Percentiles rank a stretch among this genome's conserved stretches.
Conservation (phyloP, 306 rosid species). For the Vigna unguiculata region DNA sequence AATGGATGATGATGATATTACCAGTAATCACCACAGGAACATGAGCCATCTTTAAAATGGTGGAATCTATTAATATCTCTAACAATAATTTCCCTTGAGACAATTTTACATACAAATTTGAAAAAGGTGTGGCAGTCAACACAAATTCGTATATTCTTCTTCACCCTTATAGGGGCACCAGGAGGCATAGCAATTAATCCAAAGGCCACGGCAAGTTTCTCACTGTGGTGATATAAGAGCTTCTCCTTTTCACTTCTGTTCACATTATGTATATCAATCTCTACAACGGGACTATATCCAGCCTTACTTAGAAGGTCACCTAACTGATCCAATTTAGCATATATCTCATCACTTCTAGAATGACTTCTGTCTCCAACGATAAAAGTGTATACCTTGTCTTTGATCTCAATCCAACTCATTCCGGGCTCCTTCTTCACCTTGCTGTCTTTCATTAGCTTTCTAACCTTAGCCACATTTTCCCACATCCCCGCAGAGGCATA, state of each 20-base stretch:
- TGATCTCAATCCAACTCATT: slow-evolving; percentile 91
- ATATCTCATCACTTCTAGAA: slow-evolving; percentile 73
- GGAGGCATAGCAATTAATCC: slow-evolving; percentile 78
- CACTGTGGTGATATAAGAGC: slow-evolving; percentile 77
- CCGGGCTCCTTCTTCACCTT: slow-evolving; percentile 95
- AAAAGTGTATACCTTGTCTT: slow-evolving; percentile 76
- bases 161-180: slow-evolving; percentile 78
- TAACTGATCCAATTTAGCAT: slow-evolving; percentile 75
- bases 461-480: slow-evolving; percentile 76
- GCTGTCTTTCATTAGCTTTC: slow-evolving; percentile 76
- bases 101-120: slow-evolving; percentile 70
- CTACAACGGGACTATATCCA: slow-evolving; percentile 80
- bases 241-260: slow-evolving; percentile 68
- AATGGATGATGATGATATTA: slow-evolving; percentile 46
- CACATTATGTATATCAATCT: slow-evolving; percentile 84
- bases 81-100: slow-evolving; percentile 75
- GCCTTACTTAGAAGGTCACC: slow-evolving; percentile 64
- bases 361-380: slow-evolving; percentile 85
- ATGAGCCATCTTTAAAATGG: slow-evolving; percentile 82
- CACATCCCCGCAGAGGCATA: slow-evolving; percentile 88
- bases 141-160: slow-evolving; percentile 87
- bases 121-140: slow-evolving; percentile 80
- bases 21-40: slow-evolving; percentile 97
- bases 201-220: slow-evolving; percentile 91
- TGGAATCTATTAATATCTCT: slow-evolving; percentile 90